Base-by-base conservation (phyloP, 2,329 filamentous ascomycete genomes). In the Trichoderma atroviride region DNA sequence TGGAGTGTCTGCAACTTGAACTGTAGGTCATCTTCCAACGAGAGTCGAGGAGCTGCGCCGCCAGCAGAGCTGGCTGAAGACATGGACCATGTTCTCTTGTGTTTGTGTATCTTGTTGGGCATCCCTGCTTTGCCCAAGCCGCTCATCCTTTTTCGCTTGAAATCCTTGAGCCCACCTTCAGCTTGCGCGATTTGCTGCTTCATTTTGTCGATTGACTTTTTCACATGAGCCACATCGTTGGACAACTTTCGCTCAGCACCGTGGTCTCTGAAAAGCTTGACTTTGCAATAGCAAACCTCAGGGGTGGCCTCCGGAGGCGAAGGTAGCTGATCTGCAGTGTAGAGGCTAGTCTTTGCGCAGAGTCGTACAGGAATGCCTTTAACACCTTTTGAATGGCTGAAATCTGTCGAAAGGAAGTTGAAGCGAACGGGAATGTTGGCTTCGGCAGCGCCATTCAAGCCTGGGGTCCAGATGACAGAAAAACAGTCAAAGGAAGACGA, bases 371-470 rank as follows among this genome's bases (percentile, higher is more conserved):
- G 95, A 73, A 98, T 97, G 43, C 96, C 96, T 81, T 98, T 99
- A 60, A 99, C 96, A 57, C 96, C 96, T 78, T 99, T 99, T 11
- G 96, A 98, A 77, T 98, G 96, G 79, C 95, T 98, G 78, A 98
- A 99, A 78, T 99, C 96, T 10, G 96, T 99, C 0, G 96, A 99
- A 0, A 99, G 85, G 77, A 99, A 99, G 81, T 99, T 99, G 85
- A 98, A 99, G 57, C 96, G 92, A 14, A 98, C 93, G 10, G 94
- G 92, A 68, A 99, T 89, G 60, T 89, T 92, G 78, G 94, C 96
- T 75, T 97, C 94, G 4, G 91, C 83, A 0, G 83, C 80, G 0
- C 90, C 89, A 60, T 89, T 90, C 53, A 87, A 80, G 5, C 89
- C 91, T 0, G 93, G 91, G 0, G 90, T 92, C 95, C 95, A 98